Evolutionary conservation across 1,284 basidiomycete genomes (phyloP), one percentile per base, ranked within the genome.

Genomic region (Trichosporon sp.): DNA sequence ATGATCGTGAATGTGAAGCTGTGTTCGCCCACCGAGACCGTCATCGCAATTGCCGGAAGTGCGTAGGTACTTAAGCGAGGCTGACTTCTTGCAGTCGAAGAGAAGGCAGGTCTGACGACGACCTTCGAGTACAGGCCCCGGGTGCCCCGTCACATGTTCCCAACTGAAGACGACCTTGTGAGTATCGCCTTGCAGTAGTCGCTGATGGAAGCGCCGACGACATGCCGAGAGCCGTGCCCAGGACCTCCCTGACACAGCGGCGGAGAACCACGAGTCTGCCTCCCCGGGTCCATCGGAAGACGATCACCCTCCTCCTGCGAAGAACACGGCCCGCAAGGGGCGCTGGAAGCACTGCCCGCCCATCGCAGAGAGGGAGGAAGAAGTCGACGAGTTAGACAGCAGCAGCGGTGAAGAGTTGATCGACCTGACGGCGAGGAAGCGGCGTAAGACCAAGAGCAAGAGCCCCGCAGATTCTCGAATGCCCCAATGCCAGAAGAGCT

Each of bases 91-190:
- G 5, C 64, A 80, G 79, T 80, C 18, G 79, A 81, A 31, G 78
- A 80, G 65, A 67, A 76, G 3, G 73, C 79, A 1, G 80, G 80
- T 8, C 75, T 78, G 38, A 34, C 67, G 2, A 66, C 44, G 1
- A 71, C 69, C 2, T 72, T 72, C 9, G 74, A 78, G 58, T 77
- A 72, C 65, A 60, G 72, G 13, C 76, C 77, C 0, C 44, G 65
- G 11, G 58, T 78, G 5, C 67, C 65, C 8, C 62, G 60, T 6
- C 51, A 66, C 2, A 51, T 67, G 25, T 79, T 77, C 51, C 75
- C 76, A 3, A 47, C 25, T 9, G 15, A 60, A 60, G 62, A 34
- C 23, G 62, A 63, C 25, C 34, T n/a, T 9, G 62, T 63, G 62
- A 63, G 62, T 42, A 25, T 4, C 5, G 12, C 25, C 2, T 6